Conservation (phyloP, 2,329 filamentous ascomycete species). For the Trichoderma sp. region DNA sequence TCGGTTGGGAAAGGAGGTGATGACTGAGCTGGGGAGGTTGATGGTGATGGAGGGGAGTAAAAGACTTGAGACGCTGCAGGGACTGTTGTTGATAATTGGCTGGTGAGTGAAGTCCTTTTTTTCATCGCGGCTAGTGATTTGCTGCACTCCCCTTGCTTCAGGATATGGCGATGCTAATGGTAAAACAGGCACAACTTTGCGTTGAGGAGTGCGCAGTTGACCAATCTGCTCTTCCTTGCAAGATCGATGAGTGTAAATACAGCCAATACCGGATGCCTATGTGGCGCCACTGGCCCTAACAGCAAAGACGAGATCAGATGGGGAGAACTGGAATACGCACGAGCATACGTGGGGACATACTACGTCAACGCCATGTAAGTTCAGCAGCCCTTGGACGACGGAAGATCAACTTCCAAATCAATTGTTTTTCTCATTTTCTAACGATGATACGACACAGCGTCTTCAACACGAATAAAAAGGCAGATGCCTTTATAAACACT, state of each 20-base stretch:
- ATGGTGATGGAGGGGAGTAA: constrained; percentile 45
- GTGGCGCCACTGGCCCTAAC: background rate
- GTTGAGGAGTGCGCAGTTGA: constrained; percentile 51
- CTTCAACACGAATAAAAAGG: constrained; percentile 49
- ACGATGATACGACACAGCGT: constrained; percentile 32
- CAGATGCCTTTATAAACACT: constrained; percentile 51
- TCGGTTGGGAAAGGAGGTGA: constrained; percentile 45
- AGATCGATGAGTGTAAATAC: constrained; percentile 49
- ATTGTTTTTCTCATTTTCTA: background rate
- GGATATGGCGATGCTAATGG: background rate
- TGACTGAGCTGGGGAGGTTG: constrained; percentile 45
- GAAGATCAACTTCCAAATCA: background rate
- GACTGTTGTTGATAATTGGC: constrained; percentile 46
- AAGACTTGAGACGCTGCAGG: constrained; percentile 50
- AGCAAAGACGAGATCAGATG: constrained; percentile 27
- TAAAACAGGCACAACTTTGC: constrained; percentile 47
- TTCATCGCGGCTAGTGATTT: background rate
- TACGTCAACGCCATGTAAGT: constrained; percentile 52
- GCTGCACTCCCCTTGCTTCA: background rate
- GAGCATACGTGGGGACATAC: constrained; percentile 52
- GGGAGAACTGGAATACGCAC: constrained; percentile 44
- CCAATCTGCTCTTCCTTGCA: constrained; percentile 50
- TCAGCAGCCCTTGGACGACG: too few species aligned
- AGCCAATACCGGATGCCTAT: constrained; percentile 28
- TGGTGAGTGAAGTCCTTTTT: constrained; percentile 43